Evolutionary conservation across 352 stramenopile species (phyloP).

Genomic region (Pseudoperonospora humuli): DNA sequence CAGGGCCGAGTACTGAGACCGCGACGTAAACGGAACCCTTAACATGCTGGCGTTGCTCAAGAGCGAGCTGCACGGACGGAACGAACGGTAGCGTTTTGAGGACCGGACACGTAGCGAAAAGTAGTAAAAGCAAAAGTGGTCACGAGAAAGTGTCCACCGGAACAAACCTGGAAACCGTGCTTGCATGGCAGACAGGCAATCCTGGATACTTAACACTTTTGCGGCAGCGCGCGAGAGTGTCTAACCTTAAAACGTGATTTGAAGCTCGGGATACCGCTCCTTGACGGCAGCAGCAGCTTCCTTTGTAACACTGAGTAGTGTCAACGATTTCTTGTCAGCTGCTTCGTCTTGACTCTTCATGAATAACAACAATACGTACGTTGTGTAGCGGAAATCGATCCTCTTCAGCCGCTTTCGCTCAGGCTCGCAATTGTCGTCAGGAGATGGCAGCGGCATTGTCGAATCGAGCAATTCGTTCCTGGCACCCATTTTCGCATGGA

Average conservation of each 20-base stretch:
- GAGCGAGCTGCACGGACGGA: no score
- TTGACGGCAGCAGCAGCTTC: conserved; percentile 64
- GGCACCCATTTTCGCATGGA: conserved; percentile 73
- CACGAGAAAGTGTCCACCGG: no score
- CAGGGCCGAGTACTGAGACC: no score
- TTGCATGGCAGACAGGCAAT: no score
- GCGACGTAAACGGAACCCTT: no score
- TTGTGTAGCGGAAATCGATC: conserved; percentile 86
- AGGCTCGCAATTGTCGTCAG: conserved; percentile 39
- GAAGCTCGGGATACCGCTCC: conserved; percentile 50
- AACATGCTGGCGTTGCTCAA: no score
- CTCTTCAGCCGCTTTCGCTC: conserved; percentile 85
- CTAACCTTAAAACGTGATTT: conserved; percentile 36
- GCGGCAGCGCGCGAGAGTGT: no score
- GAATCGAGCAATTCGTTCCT: conserved; percentile 28
- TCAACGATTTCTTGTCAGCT: conserved; percentile 1
- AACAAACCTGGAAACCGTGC: no score
- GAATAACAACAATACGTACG: conserved; percentile 32
- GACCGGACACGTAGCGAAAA: no score
- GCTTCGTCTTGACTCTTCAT: background rate
- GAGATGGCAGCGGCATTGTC: conserved; percentile 12
- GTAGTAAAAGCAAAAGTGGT: no score
- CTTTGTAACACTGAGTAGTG: conserved; percentile 58
- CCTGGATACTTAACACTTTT: no score
- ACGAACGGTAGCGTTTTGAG: no score